Conservation (phyloP, 2,329 filamentous ascomycete genomes). For the Acephala macrosclerotiorum region DNA sequence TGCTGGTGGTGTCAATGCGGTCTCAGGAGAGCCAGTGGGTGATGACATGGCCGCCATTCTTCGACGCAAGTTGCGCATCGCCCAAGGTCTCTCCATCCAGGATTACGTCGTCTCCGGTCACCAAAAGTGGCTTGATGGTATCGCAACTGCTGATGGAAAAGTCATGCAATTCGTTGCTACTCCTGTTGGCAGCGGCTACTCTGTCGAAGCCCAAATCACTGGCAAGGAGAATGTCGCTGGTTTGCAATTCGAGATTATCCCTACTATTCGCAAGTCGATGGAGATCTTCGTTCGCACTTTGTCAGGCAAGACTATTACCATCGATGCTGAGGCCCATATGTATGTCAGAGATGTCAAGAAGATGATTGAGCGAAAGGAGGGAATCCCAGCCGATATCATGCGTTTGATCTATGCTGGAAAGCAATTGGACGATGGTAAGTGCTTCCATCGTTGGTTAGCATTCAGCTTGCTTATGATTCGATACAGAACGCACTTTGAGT, state of each 20-base stretch:
- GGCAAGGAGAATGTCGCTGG: slow-evolving; percentile 47
- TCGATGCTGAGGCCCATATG: slow-evolving; percentile 51
- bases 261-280: background rate
- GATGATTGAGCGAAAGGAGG: slow-evolving; percentile 99
- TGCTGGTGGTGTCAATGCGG: slow-evolving; percentile 50
- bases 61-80: slow-evolving; percentile 4
- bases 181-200: slow-evolving; percentile 48
- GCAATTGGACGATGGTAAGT: slow-evolving; percentile 87
- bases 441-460: background rate
- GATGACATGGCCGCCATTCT: slow-evolving; percentile 36
- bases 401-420: slow-evolving; percentile 96
- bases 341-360: slow-evolving; percentile 89
- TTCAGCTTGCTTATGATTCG: background rate
- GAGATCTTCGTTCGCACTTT: slow-evolving; percentile 92
- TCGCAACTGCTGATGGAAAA: slow-evolving; percentile 42
- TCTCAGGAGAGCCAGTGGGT: slow-evolving; percentile 44
- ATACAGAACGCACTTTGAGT: background rate
- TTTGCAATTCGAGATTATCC: slow-evolving; percentile 50
- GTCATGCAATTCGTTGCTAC: slow-evolving; percentile 55
- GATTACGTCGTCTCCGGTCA: slow-evolving; percentile 52
- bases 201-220: slow-evolving; percentile 51
- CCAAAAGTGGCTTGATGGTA: slow-evolving; percentile 53
- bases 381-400: slow-evolving; percentile 94
- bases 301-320: slow-evolving; percentile 97
- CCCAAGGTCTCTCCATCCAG: slow-evolving; percentile 38